Evolutionary conservation across 2,329 filamentous ascomycete genomes (phyloP).

Genomic region (Hypoxylon sp.): DNA sequence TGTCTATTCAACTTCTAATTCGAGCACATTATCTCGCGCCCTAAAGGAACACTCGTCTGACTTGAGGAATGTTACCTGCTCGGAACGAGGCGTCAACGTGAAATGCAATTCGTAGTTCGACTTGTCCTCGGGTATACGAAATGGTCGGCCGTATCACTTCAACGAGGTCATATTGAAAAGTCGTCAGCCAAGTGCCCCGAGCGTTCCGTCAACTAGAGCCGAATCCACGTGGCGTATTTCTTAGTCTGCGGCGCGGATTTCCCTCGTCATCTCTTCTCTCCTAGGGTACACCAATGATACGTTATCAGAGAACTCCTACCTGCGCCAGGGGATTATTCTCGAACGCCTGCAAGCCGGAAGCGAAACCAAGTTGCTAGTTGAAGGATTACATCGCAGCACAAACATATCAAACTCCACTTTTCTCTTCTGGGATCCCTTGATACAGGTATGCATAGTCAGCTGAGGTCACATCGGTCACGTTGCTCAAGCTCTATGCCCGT

Average conservation of each 20-base stretch:
- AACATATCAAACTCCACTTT: constrained; percentile 22
- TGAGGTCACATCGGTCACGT: constrained; percentile 35
- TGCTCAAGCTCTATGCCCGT: constrained; percentile 27
- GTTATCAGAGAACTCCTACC: constrained; percentile 1
- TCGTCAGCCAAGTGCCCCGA: constrained; percentile 9
- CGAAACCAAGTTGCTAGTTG: constrained; percentile 19
- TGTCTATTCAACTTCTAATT: constrained; percentile 1
- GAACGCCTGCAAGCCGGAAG: constrained; percentile 16
- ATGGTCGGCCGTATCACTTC: constrained; percentile 2
- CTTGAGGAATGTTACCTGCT: constrained; percentile 7
- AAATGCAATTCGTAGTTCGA: not conserved
- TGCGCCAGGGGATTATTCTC: constrained; percentile 17
- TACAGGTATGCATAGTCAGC: constrained; percentile 29
- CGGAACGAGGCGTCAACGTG: constrained; percentile 23
- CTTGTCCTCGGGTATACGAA: constrained; percentile 27
- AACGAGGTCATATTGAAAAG: constrained; percentile 3
- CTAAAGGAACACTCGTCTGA: constrained; percentile 15
- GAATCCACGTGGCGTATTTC: constrained; percentile 15
- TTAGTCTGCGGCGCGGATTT: constrained; percentile 4
- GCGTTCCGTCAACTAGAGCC: constrained; percentile 7
- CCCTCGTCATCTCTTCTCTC: constrained; percentile 10
- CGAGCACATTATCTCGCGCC: not conserved
- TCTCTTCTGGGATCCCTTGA: constrained; percentile 10
- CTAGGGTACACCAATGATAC: constrained; percentile 7
- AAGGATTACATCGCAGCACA: constrained; percentile 13